Percentiles rank a stretch among this genome's conserved stretches.
phyloP scores from a whole-genome alignment of 768 basidiomycete species.

The Pleurotus tuoliensis region DNA sequence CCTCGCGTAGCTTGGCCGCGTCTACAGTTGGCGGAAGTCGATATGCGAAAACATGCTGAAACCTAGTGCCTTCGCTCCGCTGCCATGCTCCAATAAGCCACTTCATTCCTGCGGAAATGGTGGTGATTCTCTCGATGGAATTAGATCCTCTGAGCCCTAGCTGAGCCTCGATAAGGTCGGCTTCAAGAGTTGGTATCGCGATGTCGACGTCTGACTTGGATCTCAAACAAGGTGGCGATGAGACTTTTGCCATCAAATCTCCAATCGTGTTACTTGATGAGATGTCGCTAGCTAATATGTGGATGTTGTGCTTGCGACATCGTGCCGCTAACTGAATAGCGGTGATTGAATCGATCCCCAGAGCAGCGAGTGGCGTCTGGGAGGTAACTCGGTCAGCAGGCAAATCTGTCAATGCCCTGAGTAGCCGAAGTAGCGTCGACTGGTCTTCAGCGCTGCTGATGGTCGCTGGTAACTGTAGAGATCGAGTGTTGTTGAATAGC shows the following conservation, averaged over 20 bases:
- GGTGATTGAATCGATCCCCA: conserved; percentile 49
- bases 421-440: conserved; percentile 9
- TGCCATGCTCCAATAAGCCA: conserved; percentile 42
- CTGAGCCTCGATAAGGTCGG: conserved; percentile 14
- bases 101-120: conserved; percentile 28
- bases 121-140: conserved; percentile 20
- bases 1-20: conserved; percentile 19
- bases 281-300: conserved; percentile 33
- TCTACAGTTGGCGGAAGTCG: conserved; percentile 27
- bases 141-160: conserved; percentile 13
- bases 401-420: conserved; percentile 21
- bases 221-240: background rate
- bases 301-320: conserved; percentile 32
- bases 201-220: background rate
- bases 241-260: conserved; percentile 21
- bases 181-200: conserved; percentile 14
- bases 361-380: conserved; percentile 30
- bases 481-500: background rate
- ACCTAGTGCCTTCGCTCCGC: conserved; percentile 33
- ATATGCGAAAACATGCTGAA: conserved; percentile 41
- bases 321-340: conserved; percentile 41
- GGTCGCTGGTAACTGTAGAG: conserved; percentile 8
- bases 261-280: conserved; percentile 34
- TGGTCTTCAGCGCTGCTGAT: background rate
- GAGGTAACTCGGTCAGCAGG: conserved; percentile 24